Evolutionary conservation across 1,284 basidiomycete species (phyloP).

Genomic region (Ganoderma lingzhi): DNA sequence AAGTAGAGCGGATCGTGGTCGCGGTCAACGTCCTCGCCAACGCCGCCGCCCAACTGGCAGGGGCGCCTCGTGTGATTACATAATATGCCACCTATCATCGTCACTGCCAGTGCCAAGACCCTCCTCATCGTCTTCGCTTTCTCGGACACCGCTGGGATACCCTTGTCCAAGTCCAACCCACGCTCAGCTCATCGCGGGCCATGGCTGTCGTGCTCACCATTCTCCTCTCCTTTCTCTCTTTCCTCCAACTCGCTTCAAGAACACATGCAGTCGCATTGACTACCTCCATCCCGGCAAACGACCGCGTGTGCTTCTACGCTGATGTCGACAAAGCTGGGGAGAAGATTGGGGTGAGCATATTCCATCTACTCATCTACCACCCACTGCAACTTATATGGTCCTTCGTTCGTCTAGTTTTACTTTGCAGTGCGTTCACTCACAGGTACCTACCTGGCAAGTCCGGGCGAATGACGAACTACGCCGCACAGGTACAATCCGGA

Average conservation of each 20-base stretch:
- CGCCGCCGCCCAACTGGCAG: background rate
- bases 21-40: background rate
- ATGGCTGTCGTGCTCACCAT: constrained; percentile 35
- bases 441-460: constrained; percentile 47
- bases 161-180: background rate
- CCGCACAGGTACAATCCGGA: constrained; percentile 87
- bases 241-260: constrained; percentile 30
- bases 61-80: background rate
- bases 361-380: no score
- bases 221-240: constrained; percentile 35
- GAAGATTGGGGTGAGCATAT: constrained; percentile 82
- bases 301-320: constrained; percentile 93
- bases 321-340: constrained; percentile 95
- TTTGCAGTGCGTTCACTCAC: constrained; percentile 56
- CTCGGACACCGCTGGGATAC: constrained; percentile 3
- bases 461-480: constrained; percentile 8
- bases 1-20: background rate
- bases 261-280: constrained; percentile 80
- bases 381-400: background rate
- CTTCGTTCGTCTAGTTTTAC: constrained; percentile 52
- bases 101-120: background rate
- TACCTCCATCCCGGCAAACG: constrained; percentile 85
- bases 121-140: constrained; percentile 6
- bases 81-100: background rate
- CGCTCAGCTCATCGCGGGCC: constrained; percentile 33